Base-by-base conservation (phyloP, 1,284 basidiomycete genomes). In the Trichosporon sp. region DNA sequence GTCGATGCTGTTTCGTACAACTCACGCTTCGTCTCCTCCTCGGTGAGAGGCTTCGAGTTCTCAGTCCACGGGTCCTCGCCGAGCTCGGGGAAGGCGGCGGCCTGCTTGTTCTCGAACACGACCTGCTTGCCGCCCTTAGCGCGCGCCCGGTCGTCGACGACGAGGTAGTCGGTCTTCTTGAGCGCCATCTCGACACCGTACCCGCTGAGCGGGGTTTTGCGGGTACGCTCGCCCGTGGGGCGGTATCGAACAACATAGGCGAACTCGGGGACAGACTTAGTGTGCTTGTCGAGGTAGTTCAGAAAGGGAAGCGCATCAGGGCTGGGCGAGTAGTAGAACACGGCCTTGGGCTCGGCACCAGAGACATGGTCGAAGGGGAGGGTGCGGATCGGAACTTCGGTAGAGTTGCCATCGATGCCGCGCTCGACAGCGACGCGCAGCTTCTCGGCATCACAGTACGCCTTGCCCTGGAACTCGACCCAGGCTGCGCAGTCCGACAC, bases 101-200 rank as follows among this genome's bases (percentile, higher is more conserved):
- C 59, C 7, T 32, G 14, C 16, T 56, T 38, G 11, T 19, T 48
- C 14, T 65, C 12, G 38, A 65, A 40, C 37, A 66, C 46, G 7
- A 51, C 72, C 69, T 75, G 74, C 31, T 5, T 59, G 3, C 40
- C 66, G 31, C 37, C 68, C 59, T 63, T 63, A 2, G 64, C 40
- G 1, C 65, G 71, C 4, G 68, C 76, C 73, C 95, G 86, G 80
- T 98, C 95, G 79, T 98, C 95, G 2, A 98, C 86, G 2, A 92
- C 94, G 14, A 98, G 88, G 80, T 99, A 99, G 81, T 99, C 96
- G 85, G 90, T 98, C 85, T 96, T 98, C 86, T 99, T 99, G 76
- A 99, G 85, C 77, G 97, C 94, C 69, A 99, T 87, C 35, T 92
- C 88, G 6, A 96, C 94, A 2, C 96, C 96, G 77, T 94, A 99